phyloP scores from a whole-genome alignment of 2,329 filamentous ascomycete genomes.

The Aaosphaeria pasadenensis region DNA sequence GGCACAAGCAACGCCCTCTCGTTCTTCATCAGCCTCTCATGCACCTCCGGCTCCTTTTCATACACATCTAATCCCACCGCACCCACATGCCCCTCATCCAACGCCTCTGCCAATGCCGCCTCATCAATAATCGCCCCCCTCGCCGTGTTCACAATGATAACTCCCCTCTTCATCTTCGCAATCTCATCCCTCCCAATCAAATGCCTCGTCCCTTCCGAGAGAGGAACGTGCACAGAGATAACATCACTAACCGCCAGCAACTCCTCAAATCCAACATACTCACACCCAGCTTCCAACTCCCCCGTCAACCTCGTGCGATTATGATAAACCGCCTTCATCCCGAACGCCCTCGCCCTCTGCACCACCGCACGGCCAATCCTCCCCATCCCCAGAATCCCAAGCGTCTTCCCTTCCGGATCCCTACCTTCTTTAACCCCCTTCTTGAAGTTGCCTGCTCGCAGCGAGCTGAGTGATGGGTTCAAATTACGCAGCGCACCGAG shows the following conservation, averaged over 20 bases:
- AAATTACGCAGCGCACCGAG: not conserved
- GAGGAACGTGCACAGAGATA: not conserved
- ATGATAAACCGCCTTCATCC: not conserved
- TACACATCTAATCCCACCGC: conserved; percentile 53
- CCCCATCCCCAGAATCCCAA: not conserved
- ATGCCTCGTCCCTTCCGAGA: not conserved
- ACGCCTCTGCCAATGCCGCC: conserved; percentile 45
- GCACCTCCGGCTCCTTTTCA: conserved; percentile 41
- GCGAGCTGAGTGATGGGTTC: not conserved
- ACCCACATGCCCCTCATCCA: conserved; percentile 48
- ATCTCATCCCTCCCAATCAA: not conserved
- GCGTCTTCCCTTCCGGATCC: not conserved
- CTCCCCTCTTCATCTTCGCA: conserved; percentile 46
- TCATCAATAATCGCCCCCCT: conserved; percentile 53
- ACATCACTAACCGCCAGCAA: not conserved
- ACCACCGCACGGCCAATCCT: not conserved
- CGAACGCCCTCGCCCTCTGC: not conserved
- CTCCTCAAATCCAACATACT: not conserved
- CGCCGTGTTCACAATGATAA: conserved; percentile 53
- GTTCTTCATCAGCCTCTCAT: not conserved
- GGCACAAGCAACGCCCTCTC: not conserved
- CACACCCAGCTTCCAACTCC: not conserved
- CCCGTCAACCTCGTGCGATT: not conserved
- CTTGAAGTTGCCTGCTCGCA: not conserved
- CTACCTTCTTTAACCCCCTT: not conserved